These are phyloP conservation scores for Handroanthus guayacan DNA, from an alignment of 257 asterid species.

Conservation along the genomic window DNA sequence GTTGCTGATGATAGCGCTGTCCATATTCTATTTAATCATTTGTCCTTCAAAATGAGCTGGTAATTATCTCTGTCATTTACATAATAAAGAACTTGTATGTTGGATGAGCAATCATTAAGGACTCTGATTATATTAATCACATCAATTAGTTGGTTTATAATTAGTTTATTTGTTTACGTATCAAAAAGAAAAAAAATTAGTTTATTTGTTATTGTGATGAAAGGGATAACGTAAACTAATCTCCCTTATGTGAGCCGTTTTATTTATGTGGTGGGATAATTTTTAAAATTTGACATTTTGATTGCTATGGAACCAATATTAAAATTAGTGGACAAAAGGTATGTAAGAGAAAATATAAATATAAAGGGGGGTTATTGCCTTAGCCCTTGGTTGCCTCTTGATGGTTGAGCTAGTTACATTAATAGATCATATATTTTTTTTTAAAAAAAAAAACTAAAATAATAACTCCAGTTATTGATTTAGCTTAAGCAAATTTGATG, in stretches of 20 bases:
- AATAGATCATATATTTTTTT: no score
- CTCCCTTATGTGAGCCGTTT: constrained; percentile 19
- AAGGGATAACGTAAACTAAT: constrained; percentile 35
- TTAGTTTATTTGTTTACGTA: neutral
- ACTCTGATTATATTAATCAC: constrained; percentile 15
- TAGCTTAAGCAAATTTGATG: no score
- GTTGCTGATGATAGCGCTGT: neutral
- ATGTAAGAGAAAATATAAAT: no score
- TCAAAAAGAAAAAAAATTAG: no score
- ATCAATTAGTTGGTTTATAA: neutral
- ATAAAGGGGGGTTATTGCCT: no score
- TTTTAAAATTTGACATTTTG: neutral
- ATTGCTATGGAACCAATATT: no score
- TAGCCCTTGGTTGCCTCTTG: no score
- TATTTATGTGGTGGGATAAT: constrained; percentile 29
- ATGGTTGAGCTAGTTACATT: no score
- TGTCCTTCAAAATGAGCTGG: constrained; percentile 21
- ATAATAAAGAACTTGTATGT: constrained; percentile 27
- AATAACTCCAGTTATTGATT: no score
- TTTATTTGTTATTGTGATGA: neutral
- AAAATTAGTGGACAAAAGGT: no score
- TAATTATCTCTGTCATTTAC: constrained; percentile 16
- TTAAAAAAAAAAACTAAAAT: no score
- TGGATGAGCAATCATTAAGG: constrained; percentile 31
- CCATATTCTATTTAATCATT: constrained; percentile 34